A percentile compares a stretch with the other conserved stretches of the same genome.
phyloP scores from a whole-genome alignment of 495 filamentous ascomycete genomes.

The Hypoxylon subgilvum region DNA sequence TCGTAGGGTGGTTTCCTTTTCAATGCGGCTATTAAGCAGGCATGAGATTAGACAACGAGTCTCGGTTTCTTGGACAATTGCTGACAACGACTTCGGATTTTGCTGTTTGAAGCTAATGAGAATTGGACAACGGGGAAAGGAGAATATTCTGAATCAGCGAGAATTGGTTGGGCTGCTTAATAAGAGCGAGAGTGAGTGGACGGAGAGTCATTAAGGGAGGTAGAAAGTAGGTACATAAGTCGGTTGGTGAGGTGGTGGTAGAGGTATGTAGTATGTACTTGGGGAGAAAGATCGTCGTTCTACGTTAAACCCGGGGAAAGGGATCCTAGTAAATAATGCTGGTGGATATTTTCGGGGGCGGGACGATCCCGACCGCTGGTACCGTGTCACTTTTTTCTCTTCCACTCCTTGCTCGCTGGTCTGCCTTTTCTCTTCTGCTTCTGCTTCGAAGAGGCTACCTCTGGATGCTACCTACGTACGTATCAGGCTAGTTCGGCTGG shows the following conservation, averaged over 20 bases:
- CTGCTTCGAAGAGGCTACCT: constrained; percentile 2
- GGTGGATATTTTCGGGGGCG: constrained; percentile 32
- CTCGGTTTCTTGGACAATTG: background rate
- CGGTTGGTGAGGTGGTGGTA: background rate
- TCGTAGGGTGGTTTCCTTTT: background rate
- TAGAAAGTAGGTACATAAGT: background rate
- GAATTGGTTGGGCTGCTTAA: constrained; percentile 29
- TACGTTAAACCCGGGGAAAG: constrained; percentile 37
- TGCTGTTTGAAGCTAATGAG: background rate
- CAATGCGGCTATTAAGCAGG: background rate
- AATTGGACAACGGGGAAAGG: background rate
- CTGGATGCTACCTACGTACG: constrained; percentile 11
- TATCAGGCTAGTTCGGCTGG: constrained; percentile 22
- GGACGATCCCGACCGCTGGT: constrained; percentile 33
- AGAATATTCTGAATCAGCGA: constrained; percentile 15
- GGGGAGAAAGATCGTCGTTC: constrained; percentile 29
- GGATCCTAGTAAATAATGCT: constrained; percentile 28
- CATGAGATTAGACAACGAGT: background rate
- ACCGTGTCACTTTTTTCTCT: constrained; percentile 2
- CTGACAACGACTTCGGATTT: constrained; percentile 1
- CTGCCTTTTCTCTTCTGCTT: background rate
- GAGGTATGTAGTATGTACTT: background rate
- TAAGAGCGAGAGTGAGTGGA: constrained; percentile 20
- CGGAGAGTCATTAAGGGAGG: background rate
- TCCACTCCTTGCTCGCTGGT: background rate